Evolutionary conservation across 768 basidiomycete genomes (phyloP), one percentile per base, ranked within the genome.

Genomic region (Leucosporidium yakuticum): DNA sequence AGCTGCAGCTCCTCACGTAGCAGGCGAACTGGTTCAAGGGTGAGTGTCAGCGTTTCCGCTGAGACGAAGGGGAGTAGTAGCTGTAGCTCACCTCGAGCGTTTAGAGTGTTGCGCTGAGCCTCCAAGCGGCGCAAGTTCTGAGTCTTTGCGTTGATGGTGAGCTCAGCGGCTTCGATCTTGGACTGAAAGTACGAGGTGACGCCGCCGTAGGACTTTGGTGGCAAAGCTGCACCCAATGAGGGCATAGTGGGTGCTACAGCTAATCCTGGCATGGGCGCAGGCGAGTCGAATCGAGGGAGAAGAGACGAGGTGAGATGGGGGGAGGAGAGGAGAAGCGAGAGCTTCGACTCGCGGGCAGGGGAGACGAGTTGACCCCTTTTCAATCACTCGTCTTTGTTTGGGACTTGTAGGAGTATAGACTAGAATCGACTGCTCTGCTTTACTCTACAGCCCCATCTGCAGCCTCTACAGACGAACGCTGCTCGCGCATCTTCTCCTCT

Each of bases 21-120:
- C 15, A 98, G 79, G 57, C 95, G 83, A 32, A 99, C 95, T 96
- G 58, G 23, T 60, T 34, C 4, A 15, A n/a, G 20, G 12, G 39
- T 25, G 39, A 44, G 17, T 21, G 60, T 61, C 25, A 48, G 50
- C 47, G 29, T 48, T 27, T 9, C 60, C 48, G 5, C 21, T 2
- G 19, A 14, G 34, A 15, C 27, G 19, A 29, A 36, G 49, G 12
- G 19, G n/a, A n/a, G n/a, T n/a, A 9, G 4, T 27, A 14, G 48
- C 27, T 29, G n/a, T 20, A 23, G 76, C 83, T 60, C 67, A 93
- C 93, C 93, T 83, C 92, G 82, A 20, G 94, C 92, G 79, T 99
- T 98, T 67, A 99, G 80, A 14, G 95, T 91, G 84, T 99, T 99
- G 68, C 96, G 83, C 78, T 97, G 94, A 11, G 95, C 96, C 80